Base-by-base conservation (phyloP, 2,329 filamentous ascomycete genomes). In the Podosphaera leucotricha region DNA sequence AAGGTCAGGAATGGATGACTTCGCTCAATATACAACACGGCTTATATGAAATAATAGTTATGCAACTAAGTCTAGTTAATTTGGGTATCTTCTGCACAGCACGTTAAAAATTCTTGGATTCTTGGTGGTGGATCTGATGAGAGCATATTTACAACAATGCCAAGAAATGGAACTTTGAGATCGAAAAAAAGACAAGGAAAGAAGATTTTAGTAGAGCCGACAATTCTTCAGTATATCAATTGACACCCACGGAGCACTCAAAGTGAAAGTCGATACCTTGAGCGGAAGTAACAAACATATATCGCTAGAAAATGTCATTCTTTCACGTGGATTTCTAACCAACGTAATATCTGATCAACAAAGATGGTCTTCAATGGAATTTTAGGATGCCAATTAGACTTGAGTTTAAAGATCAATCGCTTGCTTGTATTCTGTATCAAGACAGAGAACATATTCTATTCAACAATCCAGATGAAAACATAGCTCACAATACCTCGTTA, bases 311-410 rank as follows among this genome's bases (percentile, higher is more conserved):
- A 42, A 42, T 18, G 40, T 42, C 2, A 18, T 10, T 11, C 18
- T 42, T 10, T 15, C 26, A 5, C 40, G 33, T 33, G 40, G 26
- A 5, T 42, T 42, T 18, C 26, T 42, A 19, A 42, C 40, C 18
- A 42, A 42, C 8, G 33, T 42, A 18, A 24, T 42, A 10, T 42
- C 28, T 42, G 20, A 22, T 42, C 13, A 42, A 42, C 40, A 11
- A 42, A 19, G 8, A 2, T 2, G 40, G 40, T 4, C 19, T 42
- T 10, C 40, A 42, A 18, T 42, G 40, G 40, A 42, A 15, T 20
- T 30, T 22, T 33, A 6, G 40, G 20, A 33, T 19, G n/a, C 40
- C 40, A 20, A 33, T 6, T 4, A 30, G 40, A 33, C 26, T 42
- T 10, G 40, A 42, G 19, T 33, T 8, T 33, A 24, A 42, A 35